Percentiles rank a stretch among this genome's conserved stretches.
phyloP scores from a whole-genome alignment of 1,139 yeast genomes.

The Hyphopichia buzzinii region DNA sequence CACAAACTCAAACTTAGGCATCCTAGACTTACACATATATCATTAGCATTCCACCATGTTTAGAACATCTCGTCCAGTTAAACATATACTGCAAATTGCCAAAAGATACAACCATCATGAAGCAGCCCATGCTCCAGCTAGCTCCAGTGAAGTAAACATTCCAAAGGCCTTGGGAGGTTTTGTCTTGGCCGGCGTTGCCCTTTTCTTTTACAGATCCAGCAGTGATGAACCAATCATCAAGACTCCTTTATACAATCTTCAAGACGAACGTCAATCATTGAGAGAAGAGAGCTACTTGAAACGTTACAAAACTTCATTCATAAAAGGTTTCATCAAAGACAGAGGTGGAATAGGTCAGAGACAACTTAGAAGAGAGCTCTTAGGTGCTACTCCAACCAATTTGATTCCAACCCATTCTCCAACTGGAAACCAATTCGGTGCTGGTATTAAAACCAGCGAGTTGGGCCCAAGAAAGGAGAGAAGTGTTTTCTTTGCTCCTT shows the following conservation, averaged over 20 bases:
- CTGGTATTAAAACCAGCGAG: conserved; percentile 43
- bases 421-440: conserved; percentile 42
- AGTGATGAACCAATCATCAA: conserved; percentile 39
- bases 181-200: conserved; percentile 36
- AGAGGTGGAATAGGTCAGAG: conserved; percentile 49
- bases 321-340: conserved; percentile 44
- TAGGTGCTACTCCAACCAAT: conserved; percentile 29
- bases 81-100: neutral
- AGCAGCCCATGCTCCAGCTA: conserved; percentile 5
- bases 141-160: conserved; percentile 32
- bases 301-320: conserved; percentile 42
- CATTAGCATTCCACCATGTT: conserved; percentile 2
- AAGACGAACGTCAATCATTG: conserved; percentile 34
- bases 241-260: conserved; percentile 39
- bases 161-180: conserved; percentile 45
- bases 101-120: conserved; percentile 5
- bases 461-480: conserved; percentile 51
- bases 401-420: conserved; percentile 47
- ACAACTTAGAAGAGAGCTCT: conserved; percentile 36
- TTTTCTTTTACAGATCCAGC: conserved; percentile 37
- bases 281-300: conserved; percentile 39
- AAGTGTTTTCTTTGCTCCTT: conserved; percentile 41
- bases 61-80: conserved; percentile 1
- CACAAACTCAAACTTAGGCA: no score
- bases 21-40: no score